Percentiles rank a stretch among this genome's conserved stretches.
phyloP scores from a whole-genome alignment of 345 rosid genomes.

The Arabidopsis suecica region DNA sequence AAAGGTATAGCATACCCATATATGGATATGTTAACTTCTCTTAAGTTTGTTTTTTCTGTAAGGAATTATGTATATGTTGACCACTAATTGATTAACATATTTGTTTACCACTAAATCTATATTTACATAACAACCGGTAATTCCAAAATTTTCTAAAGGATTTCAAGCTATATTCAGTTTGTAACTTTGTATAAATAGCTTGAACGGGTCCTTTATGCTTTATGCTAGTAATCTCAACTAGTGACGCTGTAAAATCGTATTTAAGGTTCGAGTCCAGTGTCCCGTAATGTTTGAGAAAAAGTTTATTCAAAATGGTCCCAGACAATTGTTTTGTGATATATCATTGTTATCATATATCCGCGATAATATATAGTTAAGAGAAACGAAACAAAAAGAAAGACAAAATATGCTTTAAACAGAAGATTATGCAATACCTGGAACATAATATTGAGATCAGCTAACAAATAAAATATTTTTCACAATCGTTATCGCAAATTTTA shows the following conservation, averaged over 20 bases:
- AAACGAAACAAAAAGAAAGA: neutral
- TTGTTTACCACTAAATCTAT: neutral
- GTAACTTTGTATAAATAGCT: neutral
- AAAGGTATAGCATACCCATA: neutral
- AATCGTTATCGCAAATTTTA: slow-evolving; percentile 22
- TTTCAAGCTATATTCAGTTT: neutral
- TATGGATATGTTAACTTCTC: neutral
- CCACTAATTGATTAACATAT: neutral
- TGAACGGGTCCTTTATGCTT: neutral
- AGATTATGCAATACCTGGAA: neutral
- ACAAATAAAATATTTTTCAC: neutral
- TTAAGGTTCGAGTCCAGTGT: neutral
- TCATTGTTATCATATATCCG: neutral
- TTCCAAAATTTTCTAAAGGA: neutral
- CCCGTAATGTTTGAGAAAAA: neutral
- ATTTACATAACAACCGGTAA: neutral
- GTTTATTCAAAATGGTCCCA: neutral
- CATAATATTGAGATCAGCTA: slow-evolving; percentile 1
- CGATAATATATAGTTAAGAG: neutral
- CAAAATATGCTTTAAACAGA: neutral
- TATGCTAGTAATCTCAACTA: neutral
- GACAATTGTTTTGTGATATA: neutral
- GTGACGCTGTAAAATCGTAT: neutral
- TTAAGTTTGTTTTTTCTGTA: neutral
- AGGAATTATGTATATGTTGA: neutral